Evolutionary conservation across 371 early-diverging fungal species (phyloP).

Genomic region (Mucor indicus): DNA sequence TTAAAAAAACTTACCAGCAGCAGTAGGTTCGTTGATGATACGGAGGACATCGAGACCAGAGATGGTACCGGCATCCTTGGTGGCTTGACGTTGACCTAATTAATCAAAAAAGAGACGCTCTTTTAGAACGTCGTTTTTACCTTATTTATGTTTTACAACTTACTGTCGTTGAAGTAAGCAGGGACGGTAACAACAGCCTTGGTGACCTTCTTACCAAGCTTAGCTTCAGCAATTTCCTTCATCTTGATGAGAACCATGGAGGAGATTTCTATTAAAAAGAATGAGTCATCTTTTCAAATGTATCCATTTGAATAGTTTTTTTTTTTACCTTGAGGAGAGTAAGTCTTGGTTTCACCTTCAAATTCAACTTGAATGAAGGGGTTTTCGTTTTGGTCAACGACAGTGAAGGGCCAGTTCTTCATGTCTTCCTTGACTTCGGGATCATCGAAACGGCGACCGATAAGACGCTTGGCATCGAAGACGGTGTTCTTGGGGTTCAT

Average conservation of each 20-base stretch:
- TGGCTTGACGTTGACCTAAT: constrained; percentile 85
- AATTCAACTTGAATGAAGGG: constrained; percentile 81
- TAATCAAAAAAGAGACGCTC: constrained; percentile 47
- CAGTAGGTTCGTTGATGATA: constrained; percentile 96
- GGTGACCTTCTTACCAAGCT: constrained; percentile 77
- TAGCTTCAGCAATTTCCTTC: constrained; percentile 89
- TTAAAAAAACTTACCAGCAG: constrained; percentile 54
- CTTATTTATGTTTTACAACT: constrained; percentile 6
- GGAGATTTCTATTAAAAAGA: constrained; percentile 64
- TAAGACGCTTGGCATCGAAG: constrained; percentile 95
- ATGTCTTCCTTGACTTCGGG: constrained; percentile 86
- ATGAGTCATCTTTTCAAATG: not conserved
- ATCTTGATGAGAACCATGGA: constrained; percentile 90
- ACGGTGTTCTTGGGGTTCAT: constrained; percentile 87
- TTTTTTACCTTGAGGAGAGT: constrained; percentile 71
- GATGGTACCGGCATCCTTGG: constrained; percentile 80
- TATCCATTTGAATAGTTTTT: not conserved
- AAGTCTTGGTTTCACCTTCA: constrained; percentile 76
- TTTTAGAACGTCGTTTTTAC: not conserved
- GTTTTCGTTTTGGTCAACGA: constrained; percentile 69
- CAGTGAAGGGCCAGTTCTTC: constrained; percentile 88
- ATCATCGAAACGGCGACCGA: constrained; percentile 93
- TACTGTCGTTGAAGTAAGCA: constrained; percentile 72
- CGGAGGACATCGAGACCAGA: constrained; percentile 80
- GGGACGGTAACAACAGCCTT: constrained; percentile 97